Evolutionary conservation across 176 grass and related monocot species (phyloP).

Genomic region (Olyra latifolia): DNA sequence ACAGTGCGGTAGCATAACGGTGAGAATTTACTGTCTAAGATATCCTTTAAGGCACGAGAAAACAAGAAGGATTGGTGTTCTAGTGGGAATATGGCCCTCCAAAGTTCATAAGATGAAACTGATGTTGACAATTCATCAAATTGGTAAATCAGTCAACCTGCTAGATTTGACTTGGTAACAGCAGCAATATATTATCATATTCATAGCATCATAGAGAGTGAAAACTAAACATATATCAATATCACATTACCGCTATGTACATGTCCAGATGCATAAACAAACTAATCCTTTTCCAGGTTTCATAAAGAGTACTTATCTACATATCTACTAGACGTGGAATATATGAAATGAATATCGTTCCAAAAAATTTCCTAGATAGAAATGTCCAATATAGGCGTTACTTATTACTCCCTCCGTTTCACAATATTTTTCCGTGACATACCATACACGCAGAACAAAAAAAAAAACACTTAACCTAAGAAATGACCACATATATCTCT

Average conservation of each 20-base stretch:
- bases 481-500: no score
- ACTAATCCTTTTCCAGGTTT: neutral
- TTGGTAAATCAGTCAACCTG: neutral
- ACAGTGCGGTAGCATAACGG: neutral
- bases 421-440: no score
- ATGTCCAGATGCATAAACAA: slow-evolving; percentile 10
- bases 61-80: neutral
- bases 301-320: neutral
- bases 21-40: neutral
- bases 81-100: neutral
- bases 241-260: neutral
- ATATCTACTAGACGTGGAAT: neutral
- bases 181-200: neutral
- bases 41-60: slow-evolving; percentile 1
- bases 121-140: neutral
- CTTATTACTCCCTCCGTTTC: neutral
- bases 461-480: no score
- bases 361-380: neutral
- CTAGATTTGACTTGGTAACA: slow-evolving; percentile 7
- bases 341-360: neutral
- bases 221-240: slow-evolving; percentile 4
- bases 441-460: no score
- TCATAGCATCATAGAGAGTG: neutral
- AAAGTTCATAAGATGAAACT: neutral
- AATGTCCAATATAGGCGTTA: neutral